Evolutionary conservation across 2,329 filamentous ascomycete genomes (phyloP).

Genomic region (Myrmaecium sp.): DNA sequence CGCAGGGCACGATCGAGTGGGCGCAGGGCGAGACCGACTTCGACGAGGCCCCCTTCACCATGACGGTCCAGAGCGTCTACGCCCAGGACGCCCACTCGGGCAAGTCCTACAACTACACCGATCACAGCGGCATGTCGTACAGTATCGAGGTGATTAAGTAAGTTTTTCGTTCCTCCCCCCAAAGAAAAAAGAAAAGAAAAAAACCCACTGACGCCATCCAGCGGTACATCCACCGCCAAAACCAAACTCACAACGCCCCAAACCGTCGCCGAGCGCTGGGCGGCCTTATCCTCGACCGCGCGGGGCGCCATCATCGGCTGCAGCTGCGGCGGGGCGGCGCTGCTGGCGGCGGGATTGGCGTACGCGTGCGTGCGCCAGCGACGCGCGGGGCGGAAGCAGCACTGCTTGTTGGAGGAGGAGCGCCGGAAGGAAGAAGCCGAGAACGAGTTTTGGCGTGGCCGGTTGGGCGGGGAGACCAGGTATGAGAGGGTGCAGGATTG

Average conservation of each 20-base stretch:
- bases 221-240: slow-evolving; percentile 19
- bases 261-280: slow-evolving; percentile 18
- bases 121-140: slow-evolving; percentile 42
- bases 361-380: slow-evolving; percentile 24
- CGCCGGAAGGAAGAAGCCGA: slow-evolving; percentile 16
- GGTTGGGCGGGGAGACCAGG: too few relatives aligned
- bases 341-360: slow-evolving; percentile 11
- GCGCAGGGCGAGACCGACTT: slow-evolving; percentile 55
- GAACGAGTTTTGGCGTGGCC: too few relatives aligned
- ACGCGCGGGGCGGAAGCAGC: slow-evolving; percentile 17
- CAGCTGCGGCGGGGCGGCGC: slow-evolving; percentile 8
- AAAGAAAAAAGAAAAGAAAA: slow-evolving; percentile 1
- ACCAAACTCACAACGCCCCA: slow-evolving; percentile 18
- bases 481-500: too few relatives aligned
- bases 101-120: slow-evolving; percentile 48
- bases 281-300: slow-evolving; percentile 15
- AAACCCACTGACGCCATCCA: slow-evolving; percentile 4
- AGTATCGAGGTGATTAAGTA: slow-evolving; percentile 32
- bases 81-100: slow-evolving; percentile 39
- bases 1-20: slow-evolving; percentile 28
- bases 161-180: slow-evolving; percentile 7
- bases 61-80: slow-evolving; percentile 50
- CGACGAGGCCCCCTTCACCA: slow-evolving; percentile 47
- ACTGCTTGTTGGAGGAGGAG: slow-evolving; percentile 14
- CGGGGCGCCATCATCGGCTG: slow-evolving; percentile 19